Percentiles rank a stretch among this genome's conserved stretches.
Conservation (phyloP, 768 basidiomycete species). For the Astraeus odoratus region DNA sequence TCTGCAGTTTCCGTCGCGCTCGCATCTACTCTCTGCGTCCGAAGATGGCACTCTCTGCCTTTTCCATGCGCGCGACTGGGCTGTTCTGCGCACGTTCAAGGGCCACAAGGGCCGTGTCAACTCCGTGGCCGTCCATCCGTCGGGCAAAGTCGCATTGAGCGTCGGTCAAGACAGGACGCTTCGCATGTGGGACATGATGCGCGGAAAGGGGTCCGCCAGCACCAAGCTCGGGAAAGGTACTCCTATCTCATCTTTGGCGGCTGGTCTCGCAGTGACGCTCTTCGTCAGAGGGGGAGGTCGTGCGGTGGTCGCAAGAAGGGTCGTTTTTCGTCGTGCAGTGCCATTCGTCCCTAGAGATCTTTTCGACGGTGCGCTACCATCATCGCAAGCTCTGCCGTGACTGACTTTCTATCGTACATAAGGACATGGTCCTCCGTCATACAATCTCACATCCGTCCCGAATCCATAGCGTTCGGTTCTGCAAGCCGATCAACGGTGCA, state of each 20-base stretch:
- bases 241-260: not conserved
- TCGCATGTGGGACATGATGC: slow-evolving; percentile 99
- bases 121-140: slow-evolving; percentile 84
- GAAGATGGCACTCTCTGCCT: slow-evolving; percentile 88
- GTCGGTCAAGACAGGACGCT: slow-evolving; percentile 87
- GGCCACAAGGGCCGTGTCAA: slow-evolving; percentile 95
- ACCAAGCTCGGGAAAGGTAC: slow-evolving; percentile 84
- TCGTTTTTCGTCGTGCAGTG: slow-evolving; percentile 75
- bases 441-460: slow-evolving; percentile 73
- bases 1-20: slow-evolving; percentile 78
- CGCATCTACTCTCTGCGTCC: slow-evolving; percentile 85
- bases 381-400: not conserved
- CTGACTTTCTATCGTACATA: slow-evolving; percentile 24
- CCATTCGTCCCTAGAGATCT: slow-evolving; percentile 71
- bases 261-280: not conserved
- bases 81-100: slow-evolving; percentile 76
- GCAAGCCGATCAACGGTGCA: slow-evolving; percentile 44
- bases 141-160: slow-evolving; percentile 84
- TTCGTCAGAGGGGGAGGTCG: slow-evolving; percentile 79
- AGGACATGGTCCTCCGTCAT: slow-evolving; percentile 74
- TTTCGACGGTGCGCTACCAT: slow-evolving; percentile 52
- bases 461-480: slow-evolving; percentile 80
- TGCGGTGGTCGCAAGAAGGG: slow-evolving; percentile 80
- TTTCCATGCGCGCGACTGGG: slow-evolving; percentile 93
- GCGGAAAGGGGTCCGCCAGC: slow-evolving; percentile 85